Base-by-base conservation (phyloP, 1,284 basidiomycete species). In the Rhodotorula glutinis region DNA sequence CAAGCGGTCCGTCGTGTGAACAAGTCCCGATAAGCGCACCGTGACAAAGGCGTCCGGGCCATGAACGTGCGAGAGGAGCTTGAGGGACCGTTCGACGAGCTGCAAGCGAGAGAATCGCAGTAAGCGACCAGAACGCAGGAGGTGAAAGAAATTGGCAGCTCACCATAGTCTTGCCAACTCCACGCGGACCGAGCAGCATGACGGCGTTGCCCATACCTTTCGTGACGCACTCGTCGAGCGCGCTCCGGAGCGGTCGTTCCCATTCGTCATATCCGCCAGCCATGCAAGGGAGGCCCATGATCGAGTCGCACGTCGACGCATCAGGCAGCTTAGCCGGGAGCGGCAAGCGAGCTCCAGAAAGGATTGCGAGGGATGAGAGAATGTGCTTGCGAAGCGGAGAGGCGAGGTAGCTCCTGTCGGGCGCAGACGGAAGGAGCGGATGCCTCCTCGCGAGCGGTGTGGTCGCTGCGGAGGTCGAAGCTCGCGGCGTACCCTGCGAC, bases 21-120 rank as follows among this genome's bases (percentile, higher is more conserved):
- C 84, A 78, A 90, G 85, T 0, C 92, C 94, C n/a, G 88, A 91
- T 2, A 97, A 82, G 1, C 87, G 87, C 56, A 97, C 83, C 49
- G 92, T 78, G 65, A 95, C 87, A 0, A 76, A 90, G 85, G 58
- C 49, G 30, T 70, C 57, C 17, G 61, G 8, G 29, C 70, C 70
- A 56, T 73, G 57, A 4, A 65, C 69, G 43, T 62, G 44, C 17
- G 53, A 47, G 11, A 76, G 56, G 3, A 73, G 51, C 10, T 60
- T 46, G 49, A 76, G 44, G 21, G 66, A 68, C 27, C 73, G 68
- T 17, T 76, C 68, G 41, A 75, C 63, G 46, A 76, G 52, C 71
- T 74, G 62, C 19, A 13, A 2, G 29, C 0, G 13, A 8, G 33
- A 3, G 7, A 13, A 14, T 11, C 13, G 10, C 2, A 47, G 40